phyloP scores from a whole-genome alignment of 164 flowering plant species.

The Magnolia kwangsiensis region DNA sequence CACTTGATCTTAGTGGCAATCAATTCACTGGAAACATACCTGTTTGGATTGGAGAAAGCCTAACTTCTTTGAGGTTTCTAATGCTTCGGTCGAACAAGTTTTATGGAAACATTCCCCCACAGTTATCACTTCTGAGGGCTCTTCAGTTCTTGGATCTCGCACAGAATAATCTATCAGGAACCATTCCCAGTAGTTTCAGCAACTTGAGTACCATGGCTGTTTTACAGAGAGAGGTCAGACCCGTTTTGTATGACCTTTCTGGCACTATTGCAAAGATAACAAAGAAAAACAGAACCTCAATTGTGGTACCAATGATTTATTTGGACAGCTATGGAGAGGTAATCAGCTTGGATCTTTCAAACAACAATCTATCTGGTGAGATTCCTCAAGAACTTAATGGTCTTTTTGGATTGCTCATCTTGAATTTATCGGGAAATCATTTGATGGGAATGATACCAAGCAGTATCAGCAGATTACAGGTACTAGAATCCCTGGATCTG shows the following conservation, averaged over 20 bases:
- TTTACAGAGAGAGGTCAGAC: too few species aligned
- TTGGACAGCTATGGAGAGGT: not conserved
- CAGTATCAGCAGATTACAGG: not conserved
- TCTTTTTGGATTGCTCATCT: not conserved
- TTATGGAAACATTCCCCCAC: conserved; percentile 16
- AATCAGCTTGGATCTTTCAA: conserved; percentile 13
- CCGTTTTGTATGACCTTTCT: too few species aligned
- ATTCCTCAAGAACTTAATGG: conserved; percentile 14
- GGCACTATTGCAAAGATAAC: not conserved
- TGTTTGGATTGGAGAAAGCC: conserved; percentile 11
- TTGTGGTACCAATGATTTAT: not conserved
- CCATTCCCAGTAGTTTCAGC: conserved; percentile 22
- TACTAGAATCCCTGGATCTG: not conserved
- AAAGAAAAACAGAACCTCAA: not conserved
- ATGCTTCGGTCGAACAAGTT: conserved; percentile 11
- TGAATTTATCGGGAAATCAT: not conserved
- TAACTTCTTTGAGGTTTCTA: not conserved
- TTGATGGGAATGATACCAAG: not conserved
- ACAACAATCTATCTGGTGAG: conserved; percentile 13
- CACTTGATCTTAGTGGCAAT: conserved; percentile 11
- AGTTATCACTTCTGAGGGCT: conserved; percentile 5
- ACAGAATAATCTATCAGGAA: conserved; percentile 20
- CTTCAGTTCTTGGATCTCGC: conserved; percentile 27
- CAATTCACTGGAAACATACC: conserved; percentile 10
- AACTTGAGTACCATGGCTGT: conserved; percentile 19